These are phyloP conservation scores for Epicoccum nigrum DNA, from an alignment of 2,329 filamentous ascomycete species.

Conservation along the genomic window DNA sequence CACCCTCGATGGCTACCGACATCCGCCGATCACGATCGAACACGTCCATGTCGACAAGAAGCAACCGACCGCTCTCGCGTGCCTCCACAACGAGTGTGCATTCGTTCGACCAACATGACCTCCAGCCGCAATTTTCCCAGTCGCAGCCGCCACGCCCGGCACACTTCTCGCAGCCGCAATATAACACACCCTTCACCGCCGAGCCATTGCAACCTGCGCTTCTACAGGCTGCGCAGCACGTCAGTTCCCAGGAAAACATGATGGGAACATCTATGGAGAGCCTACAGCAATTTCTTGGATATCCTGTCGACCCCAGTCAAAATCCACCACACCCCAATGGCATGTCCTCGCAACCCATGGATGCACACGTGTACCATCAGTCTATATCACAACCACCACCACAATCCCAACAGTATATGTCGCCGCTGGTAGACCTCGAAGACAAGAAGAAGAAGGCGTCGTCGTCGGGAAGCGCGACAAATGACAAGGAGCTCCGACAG, in stretches of 20 bases:
- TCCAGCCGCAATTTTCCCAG: constrained; percentile 29
- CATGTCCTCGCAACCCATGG: constrained; percentile 35
- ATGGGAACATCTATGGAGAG: constrained; percentile 41
- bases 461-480: constrained; percentile 75
- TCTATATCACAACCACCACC: constrained; percentile 35
- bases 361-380: constrained; percentile 37
- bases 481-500: constrained; percentile 80
- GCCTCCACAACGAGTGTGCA: constrained; percentile 58
- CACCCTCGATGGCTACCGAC: constrained; percentile 43
- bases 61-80: constrained; percentile 54
- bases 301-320: constrained; percentile 29
- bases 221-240: constrained; percentile 46
- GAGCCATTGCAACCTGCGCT: constrained; percentile 41
- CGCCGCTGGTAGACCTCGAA: constrained; percentile 44
- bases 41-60: constrained; percentile 52
- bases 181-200: constrained; percentile 35
- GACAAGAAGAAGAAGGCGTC: constrained; percentile 61
- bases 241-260: constrained; percentile 42
- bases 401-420: constrained; percentile 32
- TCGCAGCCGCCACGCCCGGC: constrained; percentile 21
- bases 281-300: constrained; percentile 42
- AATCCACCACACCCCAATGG: constrained; percentile 24
- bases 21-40: constrained; percentile 54
- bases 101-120: constrained; percentile 45
- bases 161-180: constrained; percentile 33